Evolutionary conservation across 371 early-diverging fungal genomes (phyloP).

Genomic region (Rhizomucor pusillus): DNA sequence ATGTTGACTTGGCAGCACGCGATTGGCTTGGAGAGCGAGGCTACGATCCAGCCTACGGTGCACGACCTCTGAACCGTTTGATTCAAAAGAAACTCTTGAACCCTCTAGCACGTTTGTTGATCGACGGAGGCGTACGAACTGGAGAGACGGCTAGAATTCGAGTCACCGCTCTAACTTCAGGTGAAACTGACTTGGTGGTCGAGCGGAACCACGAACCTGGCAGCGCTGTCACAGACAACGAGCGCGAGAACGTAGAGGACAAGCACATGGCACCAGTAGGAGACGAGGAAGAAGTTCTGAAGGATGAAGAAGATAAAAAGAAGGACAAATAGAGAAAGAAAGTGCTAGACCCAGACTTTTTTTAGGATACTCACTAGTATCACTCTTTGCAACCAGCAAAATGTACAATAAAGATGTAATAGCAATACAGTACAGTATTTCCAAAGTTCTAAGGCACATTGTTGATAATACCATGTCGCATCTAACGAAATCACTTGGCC

Average conservation of each 20-base stretch:
- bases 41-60: constrained; percentile 89
- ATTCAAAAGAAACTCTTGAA: constrained; percentile 82
- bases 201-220: constrained; percentile 43
- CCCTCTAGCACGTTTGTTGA: constrained; percentile 74
- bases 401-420: no score
- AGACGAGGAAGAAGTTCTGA: constrained; percentile 31
- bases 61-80: constrained; percentile 76
- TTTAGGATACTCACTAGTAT: no score
- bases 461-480: no score
- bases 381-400: no score
- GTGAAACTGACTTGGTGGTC: constrained; percentile 33
- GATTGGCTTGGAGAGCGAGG: constrained; percentile 78
- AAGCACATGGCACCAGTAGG: constrained; percentile 40
- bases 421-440: no score
- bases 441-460: no score
- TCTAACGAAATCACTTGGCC: no score
- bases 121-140: constrained; percentile 74
- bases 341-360: no score
- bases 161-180: constrained; percentile 20
- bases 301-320: constrained; percentile 16
- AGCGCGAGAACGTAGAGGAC: constrained; percentile 19
- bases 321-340: neutral
- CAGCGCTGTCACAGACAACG: constrained; percentile 11
- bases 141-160: constrained; percentile 60
- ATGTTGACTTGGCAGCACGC: constrained; percentile 67